phyloP scores from a whole-genome alignment of 805 yeast genomes.

The Pichia thaimueangensis region DNA sequence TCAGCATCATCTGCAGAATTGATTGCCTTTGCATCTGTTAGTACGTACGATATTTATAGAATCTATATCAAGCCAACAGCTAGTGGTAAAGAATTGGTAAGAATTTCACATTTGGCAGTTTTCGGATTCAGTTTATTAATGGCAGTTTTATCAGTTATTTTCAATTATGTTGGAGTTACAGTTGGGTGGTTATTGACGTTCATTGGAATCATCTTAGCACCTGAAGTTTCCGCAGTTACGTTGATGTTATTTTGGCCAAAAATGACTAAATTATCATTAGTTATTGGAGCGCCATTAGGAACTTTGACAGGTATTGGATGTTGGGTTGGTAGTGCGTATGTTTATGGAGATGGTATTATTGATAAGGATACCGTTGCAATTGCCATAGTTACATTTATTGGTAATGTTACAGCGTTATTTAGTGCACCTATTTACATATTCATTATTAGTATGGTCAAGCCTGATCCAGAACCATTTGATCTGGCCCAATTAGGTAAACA shows the following conservation, averaged over 20 bases:
- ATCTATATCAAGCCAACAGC: constrained; percentile 36
- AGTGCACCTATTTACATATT: constrained; percentile 26
- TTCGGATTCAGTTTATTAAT: constrained; percentile 38
- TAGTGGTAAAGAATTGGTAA: constrained; percentile 32
- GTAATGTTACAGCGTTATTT: constrained; percentile 25
- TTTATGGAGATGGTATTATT: constrained; percentile 21
- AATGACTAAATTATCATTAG: constrained; percentile 22
- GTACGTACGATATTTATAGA: constrained; percentile 36
- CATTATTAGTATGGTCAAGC: constrained; percentile 26
- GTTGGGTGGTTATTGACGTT: constrained; percentile 36
- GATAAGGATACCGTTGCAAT: constrained; percentile 23
- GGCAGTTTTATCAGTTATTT: constrained; percentile 33
- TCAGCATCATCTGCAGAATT: constrained; percentile 38
- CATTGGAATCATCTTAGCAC: constrained; percentile 34
- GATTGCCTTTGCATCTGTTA: constrained; percentile 35
- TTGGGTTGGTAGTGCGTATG: constrained; percentile 30
- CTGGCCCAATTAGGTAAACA: constrained; percentile 16
- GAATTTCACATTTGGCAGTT: constrained; percentile 30
- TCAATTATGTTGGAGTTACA: constrained; percentile 37
- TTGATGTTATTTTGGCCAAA: constrained; percentile 33
- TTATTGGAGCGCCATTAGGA: constrained; percentile 43
- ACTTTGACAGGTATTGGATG: constrained; percentile 48
- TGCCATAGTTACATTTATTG: constrained; percentile 24
- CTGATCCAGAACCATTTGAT: constrained; percentile 29
- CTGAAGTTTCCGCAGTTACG: constrained; percentile 31